These are phyloP conservation scores for Medicago ruthenica DNA, from an alignment of 306 rosid genomes.

Conservation along the genomic window DNA sequence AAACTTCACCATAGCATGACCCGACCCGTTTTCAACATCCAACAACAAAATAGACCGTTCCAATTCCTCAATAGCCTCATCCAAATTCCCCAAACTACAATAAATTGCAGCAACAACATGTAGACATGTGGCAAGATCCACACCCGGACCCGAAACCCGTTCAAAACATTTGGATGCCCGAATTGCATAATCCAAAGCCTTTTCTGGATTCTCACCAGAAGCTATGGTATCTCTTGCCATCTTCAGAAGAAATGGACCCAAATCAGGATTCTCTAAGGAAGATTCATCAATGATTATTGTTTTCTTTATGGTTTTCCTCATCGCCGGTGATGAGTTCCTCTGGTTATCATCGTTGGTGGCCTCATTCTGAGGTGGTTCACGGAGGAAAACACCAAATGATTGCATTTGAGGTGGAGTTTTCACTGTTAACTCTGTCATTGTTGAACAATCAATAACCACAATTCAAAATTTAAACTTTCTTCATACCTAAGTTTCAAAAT, in stretches of 20 bases:
- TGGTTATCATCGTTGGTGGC: slow-evolving; percentile 29
- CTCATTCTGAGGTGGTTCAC: slow-evolving; percentile 24
- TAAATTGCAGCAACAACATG: slow-evolving; percentile 80
- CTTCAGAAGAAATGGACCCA: slow-evolving; percentile 77
- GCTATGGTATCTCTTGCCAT: slow-evolving; percentile 74
- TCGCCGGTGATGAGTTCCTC: not conserved
- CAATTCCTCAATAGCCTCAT: slow-evolving; percentile 63
- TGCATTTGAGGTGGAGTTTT: slow-evolving; percentile 52
- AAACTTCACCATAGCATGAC: slow-evolving; percentile 62
- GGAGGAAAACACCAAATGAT: slow-evolving; percentile 42
- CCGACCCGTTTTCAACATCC: slow-evolving; percentile 54
- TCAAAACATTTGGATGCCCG: slow-evolving; percentile 72
- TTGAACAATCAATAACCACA: slow-evolving; percentile 34
- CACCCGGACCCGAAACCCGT: slow-evolving; percentile 52
- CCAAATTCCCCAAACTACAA: slow-evolving; percentile 67
- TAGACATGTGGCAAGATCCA: slow-evolving; percentile 69
- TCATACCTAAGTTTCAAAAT: not conserved
- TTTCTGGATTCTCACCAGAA: slow-evolving; percentile 68
- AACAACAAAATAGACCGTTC: slow-evolving; percentile 66
- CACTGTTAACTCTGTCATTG: slow-evolving; percentile 58
- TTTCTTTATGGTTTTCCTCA: slow-evolving; percentile 36
- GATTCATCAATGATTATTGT: slow-evolving; percentile 43
- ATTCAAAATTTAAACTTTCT: not conserved
- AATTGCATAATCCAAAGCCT: slow-evolving; percentile 74
- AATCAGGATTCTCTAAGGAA: slow-evolving; percentile 70